A percentile compares a stretch with the other conserved stretches of the same genome.
These are phyloP conservation scores for Purpureocillium lavendulum DNA, from an alignment of 2,329 filamentous ascomycete genomes.

Conservation along the genomic window DNA sequence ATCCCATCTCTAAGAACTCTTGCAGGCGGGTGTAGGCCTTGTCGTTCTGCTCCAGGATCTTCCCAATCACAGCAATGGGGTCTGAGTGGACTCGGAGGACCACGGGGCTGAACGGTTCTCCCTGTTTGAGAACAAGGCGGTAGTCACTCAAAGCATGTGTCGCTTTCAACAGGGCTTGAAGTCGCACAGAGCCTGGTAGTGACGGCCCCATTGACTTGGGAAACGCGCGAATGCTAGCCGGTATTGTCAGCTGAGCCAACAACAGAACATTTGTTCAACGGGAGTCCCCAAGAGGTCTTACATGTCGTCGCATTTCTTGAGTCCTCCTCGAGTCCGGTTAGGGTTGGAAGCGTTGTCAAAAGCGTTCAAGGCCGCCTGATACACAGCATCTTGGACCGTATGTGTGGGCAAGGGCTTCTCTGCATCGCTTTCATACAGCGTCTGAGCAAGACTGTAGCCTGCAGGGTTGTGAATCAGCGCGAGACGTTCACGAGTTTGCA, in stretches of 20 bases:
- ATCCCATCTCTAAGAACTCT: slow-evolving; percentile 61
- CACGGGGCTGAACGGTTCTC: slow-evolving; percentile 71
- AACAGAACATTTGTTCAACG: neutral
- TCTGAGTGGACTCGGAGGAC: slow-evolving; percentile 70
- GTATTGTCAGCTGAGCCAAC: neutral
- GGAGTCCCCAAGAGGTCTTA: slow-evolving; percentile 28
- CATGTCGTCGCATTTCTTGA: slow-evolving; percentile 73
- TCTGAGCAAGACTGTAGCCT: slow-evolving; percentile 56
- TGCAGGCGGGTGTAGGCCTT: slow-evolving; percentile 67
- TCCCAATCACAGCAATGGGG: slow-evolving; percentile 63
- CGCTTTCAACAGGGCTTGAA: slow-evolving; percentile 58
- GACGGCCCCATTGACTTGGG: slow-evolving; percentile 46
- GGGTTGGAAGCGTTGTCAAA: slow-evolving; percentile 81
- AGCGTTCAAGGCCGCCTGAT: slow-evolving; percentile 56
- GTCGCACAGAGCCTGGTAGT: slow-evolving; percentile 40
- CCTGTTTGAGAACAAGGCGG: slow-evolving; percentile 68
- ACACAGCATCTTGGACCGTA: slow-evolving; percentile 50
- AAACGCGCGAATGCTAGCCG: slow-evolving; percentile 53
- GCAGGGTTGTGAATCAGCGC: slow-evolving; percentile 7
- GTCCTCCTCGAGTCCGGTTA: slow-evolving; percentile 64
- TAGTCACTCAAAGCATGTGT: slow-evolving; percentile 72
- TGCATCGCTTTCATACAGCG: slow-evolving; percentile 48
- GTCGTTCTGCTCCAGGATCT: slow-evolving; percentile 67
- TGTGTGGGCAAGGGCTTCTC: slow-evolving; percentile 39
- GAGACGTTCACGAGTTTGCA: too few relatives aligned